Evolutionary conservation across 139 green algal species (phyloP), one percentile per base, ranked within the genome.

Genomic region (Coccomyxa sp.): DNA sequence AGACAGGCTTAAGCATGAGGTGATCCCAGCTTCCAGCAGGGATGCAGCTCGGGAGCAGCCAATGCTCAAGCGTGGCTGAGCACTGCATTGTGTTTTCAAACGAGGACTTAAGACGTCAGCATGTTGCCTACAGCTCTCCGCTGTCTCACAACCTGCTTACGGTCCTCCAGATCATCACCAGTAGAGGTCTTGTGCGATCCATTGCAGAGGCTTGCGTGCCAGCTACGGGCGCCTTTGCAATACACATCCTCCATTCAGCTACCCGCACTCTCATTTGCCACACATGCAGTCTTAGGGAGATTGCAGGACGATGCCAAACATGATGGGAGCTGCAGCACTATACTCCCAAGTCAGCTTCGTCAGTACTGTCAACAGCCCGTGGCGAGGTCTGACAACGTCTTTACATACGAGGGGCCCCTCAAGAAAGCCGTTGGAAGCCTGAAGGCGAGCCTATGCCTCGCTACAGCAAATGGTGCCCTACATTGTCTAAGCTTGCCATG

Each of bases 331-430:
- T n/a, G n/a, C n/a, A n/a, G n/a, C n/a, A 64, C 22, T 64, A 2
- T 64, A 22, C 50, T 31, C 22, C 27, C 27, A 22, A 5, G 27
- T 64, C 50, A 64, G 5, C 22, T 18, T 4, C 22, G 50, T 31
- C 27, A 2, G 50, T 22, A 22, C 50, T 31, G 18, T 31, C 18
- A 64, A 31, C 50, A 64, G 50, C 50, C 50, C 22, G 50, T 22
- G 27, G 50, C 27, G 18, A 64, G 27, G 27, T 64, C 50, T 3
- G 50, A 36, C 68, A 16, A 73, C 8, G 36, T 39, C 12, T 6
- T 73, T 27, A 73, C 7, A 24, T 80, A 80, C 34, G 34, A 75
- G 44, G 76, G 76, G 41, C 76, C 76, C 5, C 39, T 80, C 12
- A 64, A 37, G 36, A 31, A 74, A 14, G 54, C 68, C 40, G 64